Evolutionary conservation across 2,329 filamentous ascomycete species (phyloP), one percentile per base, ranked within the genome.

Genomic region (Neofusicoccum parvum): DNA sequence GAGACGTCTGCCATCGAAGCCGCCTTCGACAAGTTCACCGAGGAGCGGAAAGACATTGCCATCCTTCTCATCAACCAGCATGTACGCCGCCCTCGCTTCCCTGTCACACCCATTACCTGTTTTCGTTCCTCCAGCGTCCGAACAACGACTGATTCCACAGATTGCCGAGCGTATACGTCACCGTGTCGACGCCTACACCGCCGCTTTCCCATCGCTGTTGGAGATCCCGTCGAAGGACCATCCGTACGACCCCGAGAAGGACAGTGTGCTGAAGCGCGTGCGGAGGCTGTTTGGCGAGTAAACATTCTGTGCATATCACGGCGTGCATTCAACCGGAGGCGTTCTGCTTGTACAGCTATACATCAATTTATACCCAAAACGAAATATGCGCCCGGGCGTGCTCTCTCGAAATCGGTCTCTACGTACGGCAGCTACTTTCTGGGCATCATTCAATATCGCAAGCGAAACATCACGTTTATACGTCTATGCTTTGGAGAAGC

Each of bases 181-280:
- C 77, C 88, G 90, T 68, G 90, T 99, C 71, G 95, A 99, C 79
- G 88, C 88, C 43, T 97, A 96, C 80, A 94, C 92, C 20, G 92
- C 94, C 58, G 94, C 95, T 4, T 99, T 99, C 80, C 95, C 95
- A n/a, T 90, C 93, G 23, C 86, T 99, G 64, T 88, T 99, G 66
- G 95, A 99, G 80, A 98, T 99, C 67, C 95, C 95, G 27, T 96
- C 92, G 81, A 99, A 99, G 85, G 95, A 99, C 78, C 95, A 99
- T 78, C 95, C 95, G 2, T 99, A 99, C 76, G 94, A 99, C 73
- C 95, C 95, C 0, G 95, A 99, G 81, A 99, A 99, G 84, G 95
- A 99, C 79, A 98, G 94, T 75, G 94, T 99, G 49, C 79, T 99
- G 80, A 91, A 94, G 81, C 87, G 95, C 70, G 95, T 99, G 69